These are phyloP conservation scores for Coemansia sp. DNA, from an alignment of 192 early-diverging fungal species.

Conservation along the genomic window DNA sequence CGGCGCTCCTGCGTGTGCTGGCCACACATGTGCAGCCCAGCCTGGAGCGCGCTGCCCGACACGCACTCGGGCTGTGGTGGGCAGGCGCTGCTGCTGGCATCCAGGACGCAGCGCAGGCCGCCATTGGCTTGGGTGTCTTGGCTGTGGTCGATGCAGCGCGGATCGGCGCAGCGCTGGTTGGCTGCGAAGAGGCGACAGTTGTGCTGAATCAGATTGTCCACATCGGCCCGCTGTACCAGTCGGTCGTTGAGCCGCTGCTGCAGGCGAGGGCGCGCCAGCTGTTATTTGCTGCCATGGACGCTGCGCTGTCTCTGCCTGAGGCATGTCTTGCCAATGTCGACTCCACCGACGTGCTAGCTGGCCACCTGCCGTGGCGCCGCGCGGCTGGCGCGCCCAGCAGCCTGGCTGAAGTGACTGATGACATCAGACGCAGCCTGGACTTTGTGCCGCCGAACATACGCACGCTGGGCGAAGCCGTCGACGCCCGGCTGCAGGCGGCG, in stretches of 20 bases:
- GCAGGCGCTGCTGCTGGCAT: neutral
- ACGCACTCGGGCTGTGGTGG: conserved; percentile 38
- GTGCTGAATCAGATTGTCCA: neutral
- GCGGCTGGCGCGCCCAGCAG: neutral
- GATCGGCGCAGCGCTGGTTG: conserved; percentile 6
- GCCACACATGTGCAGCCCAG: conserved; percentile 33
- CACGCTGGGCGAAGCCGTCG: conserved; percentile 5
- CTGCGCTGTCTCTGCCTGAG: conserved; percentile 12
- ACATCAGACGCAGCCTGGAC: conserved; percentile 14
- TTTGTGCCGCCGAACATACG: conserved; percentile 16
- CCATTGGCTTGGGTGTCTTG: conserved; percentile 5
- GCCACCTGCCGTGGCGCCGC: conserved; percentile 31
- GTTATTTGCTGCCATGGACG: conserved; percentile 11
- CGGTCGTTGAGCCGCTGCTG: conserved; percentile 34
- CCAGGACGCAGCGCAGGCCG: neutral
- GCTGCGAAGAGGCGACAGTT: conserved; percentile 9
- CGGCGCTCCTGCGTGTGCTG: conserved; percentile 14
- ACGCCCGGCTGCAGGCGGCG: conserved; percentile 7
- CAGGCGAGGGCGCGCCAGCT: conserved; percentile 11
- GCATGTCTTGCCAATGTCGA: conserved; percentile 11
- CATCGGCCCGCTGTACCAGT: conserved; percentile 5
- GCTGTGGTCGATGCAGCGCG: conserved; percentile 22
- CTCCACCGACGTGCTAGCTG: conserved; percentile 11
- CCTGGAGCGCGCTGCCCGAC: conserved; percentile 21
- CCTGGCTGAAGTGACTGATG: neutral